Base-by-base conservation (phyloP, 345 rosid genomes). In the Hirschfeldia incana region DNA sequence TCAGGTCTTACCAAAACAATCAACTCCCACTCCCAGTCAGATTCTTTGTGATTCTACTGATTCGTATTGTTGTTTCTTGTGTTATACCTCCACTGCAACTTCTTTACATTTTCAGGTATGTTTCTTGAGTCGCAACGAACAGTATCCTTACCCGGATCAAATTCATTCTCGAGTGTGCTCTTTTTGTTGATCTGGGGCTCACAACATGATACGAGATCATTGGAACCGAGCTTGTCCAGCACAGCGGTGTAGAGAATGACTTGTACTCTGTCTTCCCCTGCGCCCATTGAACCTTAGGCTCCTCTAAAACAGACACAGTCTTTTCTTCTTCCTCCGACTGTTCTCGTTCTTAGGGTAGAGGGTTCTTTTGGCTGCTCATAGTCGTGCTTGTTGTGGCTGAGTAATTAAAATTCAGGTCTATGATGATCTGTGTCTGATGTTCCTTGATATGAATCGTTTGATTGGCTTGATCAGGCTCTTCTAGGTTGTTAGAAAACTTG, bases 221-320 rank as follows among this genome's bases (percentile, higher is more conserved):
- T 36, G 39, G 39, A 36, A 36, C 7, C 39, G 39, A 36, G 39
- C 8, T 26, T 46, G 5, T 90, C 88, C 4, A 86, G 85, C 21
- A 94, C 88, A 13, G 89, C 85, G 36, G 86, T 42, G 72, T 92
- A 94, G 37, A 94, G 84, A 36, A 90, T 96, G 5, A 94, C 87
- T 57, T 94, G 98, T 10, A 90, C 91, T 44, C 97, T 2, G 98
- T 98, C 81, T 89, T 94, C 33, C 98, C 98, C 7, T 92, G 88
- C 0, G 93, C 97, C 98, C 98, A 94, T 66, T 92, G 92, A 12
- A 94, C 75, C 74, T 85, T 89, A 71, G 89, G 91, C 44, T 73
- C 85, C 65, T 44, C 86, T 70, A 74, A 79, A 34, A 78, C 82
- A 72, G 79, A 88, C 53, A 74, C 87, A 29, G 49, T 84, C 26